Evolutionary conservation across 1,284 basidiomycete species (phyloP), one percentile per base, ranked within the genome.

Genomic region (Microbotryum silenes-acaulis): DNA sequence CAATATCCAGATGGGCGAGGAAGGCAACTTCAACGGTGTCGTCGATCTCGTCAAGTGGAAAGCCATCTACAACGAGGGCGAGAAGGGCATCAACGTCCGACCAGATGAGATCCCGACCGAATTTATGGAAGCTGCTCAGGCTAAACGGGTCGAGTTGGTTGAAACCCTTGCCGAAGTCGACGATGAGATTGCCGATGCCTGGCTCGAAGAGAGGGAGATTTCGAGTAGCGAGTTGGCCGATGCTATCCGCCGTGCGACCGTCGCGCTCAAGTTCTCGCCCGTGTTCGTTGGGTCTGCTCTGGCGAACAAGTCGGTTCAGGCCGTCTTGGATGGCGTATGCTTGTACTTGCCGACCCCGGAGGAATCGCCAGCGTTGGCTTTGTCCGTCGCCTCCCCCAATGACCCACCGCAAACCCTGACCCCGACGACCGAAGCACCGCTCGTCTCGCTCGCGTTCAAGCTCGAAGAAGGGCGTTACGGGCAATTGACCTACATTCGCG

Each of bases 401-500:
- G 69, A 70, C 51, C 63, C 67, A 18, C 81, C 81, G 3, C 85
- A 94, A 10, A 82, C 85, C 1, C 82, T 96, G 29, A 80, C 81
- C 14, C 89, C 92, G 27, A 89, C 90, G 21, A 81, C 85, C 0
- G 81, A 85, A 21, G 93, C 91, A 0, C 90, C 93, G 1, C 81
- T 98, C 48, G 89, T 98, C 65, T 92, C 90, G 23, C 79, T 98
- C 51, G 96, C 96, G 10, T 99, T 99, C 83, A 99, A 99, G 80
- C 82, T 99, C 51, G 96, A 98, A 75, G 96, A 99, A 78, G 92
- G 94, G 27, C 83, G 90, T 31, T 99, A 90, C 74, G 96, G 96
- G 18, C 96, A 99, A 78, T 79, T 99, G 73, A 98, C 96, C 0
- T 99, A 99, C 78, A 92, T 99, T 84, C 82, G 96, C n/a, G 89